Base-by-base conservation (phyloP, 2,329 filamentous ascomycete genomes). In the Talaromyces piceae region DNA sequence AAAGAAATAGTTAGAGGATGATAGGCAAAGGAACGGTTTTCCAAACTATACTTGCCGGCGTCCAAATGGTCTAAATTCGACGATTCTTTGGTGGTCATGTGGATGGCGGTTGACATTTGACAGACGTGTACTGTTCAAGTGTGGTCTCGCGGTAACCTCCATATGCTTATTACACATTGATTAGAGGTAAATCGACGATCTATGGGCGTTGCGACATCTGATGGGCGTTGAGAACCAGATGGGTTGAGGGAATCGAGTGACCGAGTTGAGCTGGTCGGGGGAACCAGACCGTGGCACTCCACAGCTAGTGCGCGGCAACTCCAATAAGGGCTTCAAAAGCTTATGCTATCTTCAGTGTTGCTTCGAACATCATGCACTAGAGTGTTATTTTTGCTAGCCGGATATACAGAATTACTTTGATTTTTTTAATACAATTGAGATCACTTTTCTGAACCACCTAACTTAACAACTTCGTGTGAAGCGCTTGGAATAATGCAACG, bases 31-130 rank as follows among this genome's bases (percentile, higher is more conserved):
- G 8, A 30, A 27, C 4, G 13, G 16, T 12, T n/a, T n/a, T n/a
- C n/a, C n/a, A n/a, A 44, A n/a, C 7, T 44, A 51, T 51, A 51
- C 65, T 63, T 63, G 72, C 72, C 72, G 66, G 71, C 68, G 63
- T 74, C 72, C 57, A 75, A 61, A 52, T 67, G 64, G 59, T 73
- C 69, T 52, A 65, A 58, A 54, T 61, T 59, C 47, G 64, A 59
- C 51, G 62, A 59, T 54, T 65, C 68, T 61, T 69, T 66, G 54
- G 66, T 55, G 54, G 67, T 60, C 69, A 71, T 70, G 56, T 63
- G 64, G 63, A 60, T 65, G 49, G 60, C 65, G 53, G 60, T 57
- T 55, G 63, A 62, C 66, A 68, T 69, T 59, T 63, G 63, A 68
- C 65, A 58, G 63, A 12, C n/a, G 46, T 23, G 41, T 43, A 44